phyloP scores from a whole-genome alignment of 2,329 filamentous ascomycete species.

The Cucurbitaria berberidis region DNA sequence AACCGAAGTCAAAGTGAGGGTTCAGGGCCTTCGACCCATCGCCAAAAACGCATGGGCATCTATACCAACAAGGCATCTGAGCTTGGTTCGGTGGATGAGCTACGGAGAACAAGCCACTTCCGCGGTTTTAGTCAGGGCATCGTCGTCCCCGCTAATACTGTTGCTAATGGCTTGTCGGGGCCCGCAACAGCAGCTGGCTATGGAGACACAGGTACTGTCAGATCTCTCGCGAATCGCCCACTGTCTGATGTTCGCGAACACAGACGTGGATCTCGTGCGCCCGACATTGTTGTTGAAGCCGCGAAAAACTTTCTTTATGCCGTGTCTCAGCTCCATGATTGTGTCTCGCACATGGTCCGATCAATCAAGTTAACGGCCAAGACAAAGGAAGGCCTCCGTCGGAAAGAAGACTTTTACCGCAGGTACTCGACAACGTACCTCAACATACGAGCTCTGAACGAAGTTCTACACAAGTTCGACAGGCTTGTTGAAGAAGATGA shows the following conservation, averaged over 20 bases:
- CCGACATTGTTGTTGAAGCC: slow-evolving; percentile 60
- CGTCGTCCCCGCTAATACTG: slow-evolving; percentile 41
- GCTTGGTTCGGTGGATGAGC: slow-evolving; percentile 60
- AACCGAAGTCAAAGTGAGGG: slow-evolving; percentile 69
- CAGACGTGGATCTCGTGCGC: slow-evolving; percentile 55
- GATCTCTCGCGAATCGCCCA: slow-evolving; percentile 53
- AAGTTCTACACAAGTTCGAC: slow-evolving; percentile 59
- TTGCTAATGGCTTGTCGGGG: slow-evolving; percentile 37
- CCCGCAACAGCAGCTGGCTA: slow-evolving; percentile 43
- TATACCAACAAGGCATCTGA: slow-evolving; percentile 64
- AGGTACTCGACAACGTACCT: slow-evolving; percentile 63
- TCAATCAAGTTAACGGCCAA: slow-evolving; percentile 45
- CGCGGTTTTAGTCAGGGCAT: slow-evolving; percentile 65
- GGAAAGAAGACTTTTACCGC: slow-evolving; percentile 56
- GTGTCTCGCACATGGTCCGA: slow-evolving; percentile 44
- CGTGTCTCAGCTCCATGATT: slow-evolving; percentile 57
- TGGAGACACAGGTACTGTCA: slow-evolving; percentile 43
- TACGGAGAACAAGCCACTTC: slow-evolving; percentile 59
- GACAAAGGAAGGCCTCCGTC: slow-evolving; percentile 52
- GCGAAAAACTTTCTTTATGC: slow-evolving; percentile 63
- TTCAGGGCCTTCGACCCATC: slow-evolving; percentile 57
- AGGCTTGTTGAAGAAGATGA: slow-evolving; percentile 58
- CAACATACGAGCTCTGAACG: slow-evolving; percentile 63
- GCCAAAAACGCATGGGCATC: slow-evolving; percentile 66
- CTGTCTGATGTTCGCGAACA: slow-evolving; percentile 65